Evolutionary conservation across 495 filamentous ascomycete species (phyloP).

Genomic region (Penicillium arizonense): DNA sequence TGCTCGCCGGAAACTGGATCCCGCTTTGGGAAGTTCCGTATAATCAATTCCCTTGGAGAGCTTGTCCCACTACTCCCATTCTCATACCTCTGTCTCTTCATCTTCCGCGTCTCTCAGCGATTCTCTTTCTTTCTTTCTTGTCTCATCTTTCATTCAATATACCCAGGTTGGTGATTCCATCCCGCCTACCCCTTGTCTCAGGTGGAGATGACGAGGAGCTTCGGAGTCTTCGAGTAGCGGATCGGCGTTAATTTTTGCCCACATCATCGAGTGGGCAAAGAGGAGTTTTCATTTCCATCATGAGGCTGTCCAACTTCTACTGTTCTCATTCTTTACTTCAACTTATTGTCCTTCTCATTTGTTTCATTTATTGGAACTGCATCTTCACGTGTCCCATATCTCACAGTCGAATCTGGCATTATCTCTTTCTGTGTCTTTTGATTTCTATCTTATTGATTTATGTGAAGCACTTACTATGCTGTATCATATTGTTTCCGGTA

Average conservation of each 20-base stretch:
- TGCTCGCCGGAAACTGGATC: constrained; percentile 52
- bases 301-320: neutral
- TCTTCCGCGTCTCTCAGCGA: neutral
- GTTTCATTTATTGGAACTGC: constrained; percentile 11
- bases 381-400: constrained; percentile 56
- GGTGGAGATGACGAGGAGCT: neutral
- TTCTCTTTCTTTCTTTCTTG: neutral
- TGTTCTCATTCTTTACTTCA: neutral
- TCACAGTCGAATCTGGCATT: constrained; percentile 14
- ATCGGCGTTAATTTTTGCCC: constrained; percentile 4
- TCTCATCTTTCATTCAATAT: constrained; percentile 4
- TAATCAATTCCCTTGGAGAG: neutral
- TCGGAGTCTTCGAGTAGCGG: neutral
- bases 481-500: constrained; percentile 4
- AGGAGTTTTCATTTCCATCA: neutral
- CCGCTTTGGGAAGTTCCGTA: constrained; percentile 8
- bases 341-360: neutral
- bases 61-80: neutral
- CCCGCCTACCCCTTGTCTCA: neutral
- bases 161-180: constrained; percentile 6
- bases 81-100: neutral
- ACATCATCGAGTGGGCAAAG: neutral
- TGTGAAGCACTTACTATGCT: constrained; percentile 1
- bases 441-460: constrained; percentile 2
- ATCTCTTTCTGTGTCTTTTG: neutral